Evolutionary conservation across 345 rosid species (phyloP).

Genomic region (Citrus inodora): DNA sequence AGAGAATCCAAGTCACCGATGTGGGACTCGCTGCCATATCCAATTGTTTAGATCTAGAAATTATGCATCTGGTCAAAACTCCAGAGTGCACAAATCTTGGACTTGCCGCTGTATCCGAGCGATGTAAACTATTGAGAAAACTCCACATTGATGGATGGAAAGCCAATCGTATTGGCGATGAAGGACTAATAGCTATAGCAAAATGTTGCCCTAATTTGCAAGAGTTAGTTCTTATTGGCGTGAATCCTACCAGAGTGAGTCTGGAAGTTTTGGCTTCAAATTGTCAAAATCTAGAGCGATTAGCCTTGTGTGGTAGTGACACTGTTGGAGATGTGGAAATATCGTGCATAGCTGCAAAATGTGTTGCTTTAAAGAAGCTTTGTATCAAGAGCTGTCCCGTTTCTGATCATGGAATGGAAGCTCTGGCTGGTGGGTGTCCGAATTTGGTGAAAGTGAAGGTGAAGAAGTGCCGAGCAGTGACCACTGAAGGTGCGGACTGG

Average conservation of each 20-base stretch:
- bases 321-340: slow-evolving; percentile 68
- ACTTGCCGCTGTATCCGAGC: slow-evolving; percentile 43
- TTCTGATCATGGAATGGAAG: slow-evolving; percentile 67
- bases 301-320: slow-evolving; percentile 74
- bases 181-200: slow-evolving; percentile 54
- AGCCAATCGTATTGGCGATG: slow-evolving; percentile 63
- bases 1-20: slow-evolving; percentile 69
- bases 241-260: slow-evolving; percentile 58
- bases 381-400: slow-evolving; percentile 70
- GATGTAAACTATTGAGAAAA: slow-evolving; percentile 63
- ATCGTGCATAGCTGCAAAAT: slow-evolving; percentile 63
- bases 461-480: slow-evolving; percentile 78
- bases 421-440: slow-evolving; percentile 67
- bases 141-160: slow-evolving; percentile 83
- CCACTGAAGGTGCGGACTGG: slow-evolving; percentile 48
- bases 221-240: slow-evolving; percentile 70
- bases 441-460: slow-evolving; percentile 79
- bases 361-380: slow-evolving; percentile 66
- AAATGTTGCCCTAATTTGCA: slow-evolving; percentile 61
- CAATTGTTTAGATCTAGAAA: slow-evolving; percentile 56
- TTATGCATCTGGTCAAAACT: slow-evolving; percentile 69
- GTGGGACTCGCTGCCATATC: slow-evolving; percentile 51
- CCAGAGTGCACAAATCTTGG: slow-evolving; percentile 65
- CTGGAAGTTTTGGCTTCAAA: slow-evolving; percentile 55
- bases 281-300: slow-evolving; percentile 61